Base-by-base conservation (phyloP, 306 rosid species). In the Dalbergia cochinchinensis region DNA sequence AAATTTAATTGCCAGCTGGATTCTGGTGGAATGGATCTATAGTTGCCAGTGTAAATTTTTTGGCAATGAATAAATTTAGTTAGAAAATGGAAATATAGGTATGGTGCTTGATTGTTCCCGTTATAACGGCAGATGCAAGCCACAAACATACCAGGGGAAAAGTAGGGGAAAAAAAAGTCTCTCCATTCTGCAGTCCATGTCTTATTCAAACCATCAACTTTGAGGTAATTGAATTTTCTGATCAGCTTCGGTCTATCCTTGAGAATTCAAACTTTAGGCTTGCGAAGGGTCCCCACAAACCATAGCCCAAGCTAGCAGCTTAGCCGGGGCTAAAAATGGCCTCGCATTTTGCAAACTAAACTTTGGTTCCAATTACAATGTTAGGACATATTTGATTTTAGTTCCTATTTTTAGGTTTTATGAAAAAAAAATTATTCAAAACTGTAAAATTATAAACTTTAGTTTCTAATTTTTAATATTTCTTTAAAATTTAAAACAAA, bases 1-100 rank as follows among this genome's bases (percentile, higher is more conserved):
- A 45, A 45, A 69, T 34, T 75, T 47, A 31, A 53, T 55, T 54
- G 62, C 59, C 45, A n/a, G 39, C 69, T n/a, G 34, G 35, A 44
- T 60, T 31, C 19, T 26, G 73, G 41, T 15, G 11, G 66, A 71
- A 67, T 39, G 41, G 18, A 20, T 48, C 39, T 12, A 50, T 39
- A 42, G 82, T 20, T 61, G 64, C 58, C 16, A 26, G 7, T 47
- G 51, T 51, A 48, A 58, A 31, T 47, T 45, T 73, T 48, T 26
- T 1, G 14, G 7, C 42, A 45, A 15, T 69, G 48, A 71, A 33
- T 47, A 31, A 34, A 53, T 4, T 14, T 15, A 16, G 60, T 34
- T 65, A 13, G 63, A 19, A 19, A 57, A 57, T 8, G 31, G n/a
- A 57, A 57, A 57, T 33, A 57, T 4, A 57, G 63, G 31, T 6